Evolutionary conservation across 2,329 filamentous ascomycete species (phyloP).

Genomic region (Colletotrichum sp.): DNA sequence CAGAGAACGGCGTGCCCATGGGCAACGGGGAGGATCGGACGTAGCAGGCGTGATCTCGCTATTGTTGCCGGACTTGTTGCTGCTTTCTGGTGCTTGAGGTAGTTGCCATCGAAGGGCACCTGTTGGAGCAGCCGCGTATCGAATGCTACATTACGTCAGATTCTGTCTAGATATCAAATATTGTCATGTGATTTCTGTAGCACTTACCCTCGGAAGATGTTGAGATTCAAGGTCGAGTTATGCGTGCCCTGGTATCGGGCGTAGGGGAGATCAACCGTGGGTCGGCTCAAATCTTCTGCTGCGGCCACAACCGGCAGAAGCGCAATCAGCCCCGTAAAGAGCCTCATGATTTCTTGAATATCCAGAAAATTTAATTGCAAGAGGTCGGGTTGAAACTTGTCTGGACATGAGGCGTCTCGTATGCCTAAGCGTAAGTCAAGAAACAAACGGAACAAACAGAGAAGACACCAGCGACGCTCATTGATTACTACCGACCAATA

Average conservation of each 20-base stretch:
- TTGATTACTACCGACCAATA: neutral
- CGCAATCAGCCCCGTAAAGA: neutral
- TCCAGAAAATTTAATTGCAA: neutral
- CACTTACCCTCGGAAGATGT: neutral
- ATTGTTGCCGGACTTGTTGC: neutral
- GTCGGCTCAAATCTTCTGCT: neutral
- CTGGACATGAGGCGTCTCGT: neutral
- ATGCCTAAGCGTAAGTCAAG: neutral
- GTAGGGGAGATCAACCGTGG: neutral
- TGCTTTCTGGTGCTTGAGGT: neutral
- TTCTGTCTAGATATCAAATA: neutral
- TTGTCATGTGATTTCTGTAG: too few relatives aligned
- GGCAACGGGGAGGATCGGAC: neutral
- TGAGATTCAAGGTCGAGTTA: conserved; percentile 1
- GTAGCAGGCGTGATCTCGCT: neutral
- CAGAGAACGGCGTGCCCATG: neutral
- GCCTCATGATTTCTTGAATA: neutral
- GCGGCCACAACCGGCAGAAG: neutral
- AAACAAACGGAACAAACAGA: neutral
- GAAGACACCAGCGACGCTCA: neutral
- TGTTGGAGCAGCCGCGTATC: conserved; percentile 1
- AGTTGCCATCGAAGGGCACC: conserved; percentile 1
- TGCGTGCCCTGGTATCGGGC: neutral
- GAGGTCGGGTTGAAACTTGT: neutral
- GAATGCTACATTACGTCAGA: neutral